Base-by-base conservation (phyloP, 345 rosid genomes). In the Trapa bicornis region DNA sequence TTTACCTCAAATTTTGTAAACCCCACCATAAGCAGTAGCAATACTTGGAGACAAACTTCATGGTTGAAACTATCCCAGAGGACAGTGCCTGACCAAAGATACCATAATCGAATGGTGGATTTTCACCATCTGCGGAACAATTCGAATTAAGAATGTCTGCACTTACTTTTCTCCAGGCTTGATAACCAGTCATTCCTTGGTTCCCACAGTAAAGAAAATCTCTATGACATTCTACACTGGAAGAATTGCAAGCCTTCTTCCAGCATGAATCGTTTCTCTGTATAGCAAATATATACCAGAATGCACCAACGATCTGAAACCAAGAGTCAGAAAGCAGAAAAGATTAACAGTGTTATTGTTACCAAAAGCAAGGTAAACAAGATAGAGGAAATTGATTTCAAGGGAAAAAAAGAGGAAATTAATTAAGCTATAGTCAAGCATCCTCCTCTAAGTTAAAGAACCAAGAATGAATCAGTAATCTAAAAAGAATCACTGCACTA, bases 21-120 rank as follows among this genome's bases (percentile, higher is more conserved):
- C 99, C 99, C 99, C 97, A 94, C 99, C 99, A 94, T 66, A 91
- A 81, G 76, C 96, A 94, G 69, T 83, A 94, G 74, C 85, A 87
- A 72, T 81, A 94, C 58, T 93, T 94, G 0, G 97, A 71, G 42
- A 91, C 67, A 75, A 93, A 93, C n/a, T 85, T 81, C 71, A 73
- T 76, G 29, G 96, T 87, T n/a, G 96, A 81, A 68, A 86, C 89
- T 72, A 91, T 75, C 6, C 79, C 86, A 60, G 96, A 91, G 36
- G 92, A 73, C 65, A 94, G 66, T n/a, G 95, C 97, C 14, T 80
- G 74, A 29, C 66, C 37, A 71, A 64, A 94, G 73, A 94, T 94
- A 65, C 97, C 97, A 61, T 75, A 94, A 70, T 91, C 85, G 79
- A 94, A 94, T 42, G 81, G 75, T 37, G 82, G 81, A 57, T 62